Evolutionary conservation across 2,329 filamentous ascomycete species (phyloP).

Genomic region (Colletotrichum camelliae): DNA sequence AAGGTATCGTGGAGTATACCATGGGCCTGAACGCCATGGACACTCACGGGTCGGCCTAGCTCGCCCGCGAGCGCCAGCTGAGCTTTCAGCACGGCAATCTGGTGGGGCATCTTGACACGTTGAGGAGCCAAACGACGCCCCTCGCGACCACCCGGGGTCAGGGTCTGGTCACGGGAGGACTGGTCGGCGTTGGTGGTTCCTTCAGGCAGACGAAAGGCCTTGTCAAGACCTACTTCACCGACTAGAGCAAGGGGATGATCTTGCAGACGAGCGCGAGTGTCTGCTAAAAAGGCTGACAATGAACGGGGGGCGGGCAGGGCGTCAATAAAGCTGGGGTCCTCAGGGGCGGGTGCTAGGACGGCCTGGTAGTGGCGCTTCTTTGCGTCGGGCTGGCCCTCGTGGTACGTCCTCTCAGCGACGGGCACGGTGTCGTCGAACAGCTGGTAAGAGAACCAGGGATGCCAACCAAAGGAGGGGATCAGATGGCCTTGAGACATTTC

Average conservation of each 20-base stretch:
- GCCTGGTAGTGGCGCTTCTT: constrained; percentile 66
- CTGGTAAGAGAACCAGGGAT: constrained; percentile 85
- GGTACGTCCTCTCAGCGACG: constrained; percentile 40
- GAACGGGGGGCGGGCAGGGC: constrained; percentile 65
- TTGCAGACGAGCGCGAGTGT: constrained; percentile 61
- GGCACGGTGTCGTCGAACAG: constrained; percentile 65
- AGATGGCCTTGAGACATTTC: constrained; percentile 28
- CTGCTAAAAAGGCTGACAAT: constrained; percentile 61
- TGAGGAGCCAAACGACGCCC: constrained; percentile 71
- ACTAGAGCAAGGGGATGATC: constrained; percentile 69
- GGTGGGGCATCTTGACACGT: constrained; percentile 72
- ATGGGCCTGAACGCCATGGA: constrained; percentile 80
- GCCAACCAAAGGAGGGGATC: constrained; percentile 83
- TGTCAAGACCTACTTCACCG: constrained; percentile 81
- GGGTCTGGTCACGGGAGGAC: constrained; percentile 40
- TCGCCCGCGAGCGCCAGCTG: constrained; percentile 77
- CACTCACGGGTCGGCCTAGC: constrained; percentile 67
- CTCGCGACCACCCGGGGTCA: constrained; percentile 75
- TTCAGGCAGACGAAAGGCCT: constrained; percentile 75
- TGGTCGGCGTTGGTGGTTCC: constrained; percentile 49
- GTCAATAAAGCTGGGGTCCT: constrained; percentile 47
- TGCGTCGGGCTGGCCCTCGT: constrained; percentile 34
- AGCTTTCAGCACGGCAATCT: constrained; percentile 67
- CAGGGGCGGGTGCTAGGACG: constrained; percentile 61
- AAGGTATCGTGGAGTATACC: constrained; percentile 72